Evolutionary conservation across 2,329 filamentous ascomycete species (phyloP).

Genomic region (Dactylellina leptospora): DNA sequence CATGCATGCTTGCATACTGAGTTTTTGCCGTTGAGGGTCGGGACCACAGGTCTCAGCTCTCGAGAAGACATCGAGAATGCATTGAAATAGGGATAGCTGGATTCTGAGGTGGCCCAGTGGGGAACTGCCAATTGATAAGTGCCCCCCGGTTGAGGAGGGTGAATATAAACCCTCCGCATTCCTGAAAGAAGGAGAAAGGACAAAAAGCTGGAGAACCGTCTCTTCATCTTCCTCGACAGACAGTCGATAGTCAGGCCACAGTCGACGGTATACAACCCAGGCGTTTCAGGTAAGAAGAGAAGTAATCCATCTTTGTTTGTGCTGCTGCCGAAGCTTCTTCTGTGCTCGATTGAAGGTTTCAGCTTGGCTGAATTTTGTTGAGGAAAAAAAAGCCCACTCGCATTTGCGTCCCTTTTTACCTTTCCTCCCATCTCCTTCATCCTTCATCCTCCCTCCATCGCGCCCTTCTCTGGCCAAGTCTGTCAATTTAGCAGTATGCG

Average conservation of each 20-base stretch:
- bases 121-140: constrained; percentile 38
- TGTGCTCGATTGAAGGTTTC: constrained; percentile 8
- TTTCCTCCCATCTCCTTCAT: constrained; percentile 12
- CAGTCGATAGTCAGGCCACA: constrained; percentile 50
- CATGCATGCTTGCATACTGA: constrained; percentile 21
- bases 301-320: no score
- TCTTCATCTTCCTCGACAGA: not conserved
- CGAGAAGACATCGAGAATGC: constrained; percentile 24
- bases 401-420: constrained; percentile 35
- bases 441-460: not conserved
- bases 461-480: constrained; percentile 6
- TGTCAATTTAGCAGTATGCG: constrained; percentile 22
- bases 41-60: constrained; percentile 20
- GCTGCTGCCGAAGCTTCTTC: constrained; percentile 6
- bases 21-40: constrained; percentile 44
- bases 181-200: constrained; percentile 3
- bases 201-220: constrained; percentile 10
- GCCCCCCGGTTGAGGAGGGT: not conserved
- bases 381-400: constrained; percentile 27
- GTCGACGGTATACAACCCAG: constrained; percentile 14
- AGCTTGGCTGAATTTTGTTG: constrained; percentile 52
- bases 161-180: constrained; percentile 40
- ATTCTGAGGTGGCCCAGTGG: constrained; percentile 30
- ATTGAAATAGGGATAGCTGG: constrained; percentile 41
- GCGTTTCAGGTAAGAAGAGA: constrained; percentile 9